Conservation (phyloP, 768 basidiomycete genomes). For the Amanita muscaria region DNA sequence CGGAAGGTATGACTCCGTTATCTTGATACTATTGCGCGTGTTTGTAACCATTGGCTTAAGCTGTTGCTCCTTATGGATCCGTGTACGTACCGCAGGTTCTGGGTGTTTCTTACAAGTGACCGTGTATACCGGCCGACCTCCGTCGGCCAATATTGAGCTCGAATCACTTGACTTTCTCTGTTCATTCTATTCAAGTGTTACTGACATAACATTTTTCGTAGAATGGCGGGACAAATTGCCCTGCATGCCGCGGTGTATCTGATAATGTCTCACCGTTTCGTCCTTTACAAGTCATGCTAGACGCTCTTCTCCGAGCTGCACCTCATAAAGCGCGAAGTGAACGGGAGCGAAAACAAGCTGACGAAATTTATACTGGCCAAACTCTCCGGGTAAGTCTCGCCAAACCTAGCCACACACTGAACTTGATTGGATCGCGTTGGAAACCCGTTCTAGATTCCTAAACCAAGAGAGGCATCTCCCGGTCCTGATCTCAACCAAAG, state of each 20-base stretch:
- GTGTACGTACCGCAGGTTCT: slow-evolving; percentile 42
- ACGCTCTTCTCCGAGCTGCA: slow-evolving; percentile 59
- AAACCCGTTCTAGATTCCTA: slow-evolving; percentile 48
- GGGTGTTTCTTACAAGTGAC: slow-evolving; percentile 7
- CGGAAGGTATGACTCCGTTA: slow-evolving; percentile 50
- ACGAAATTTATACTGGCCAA: slow-evolving; percentile 64
- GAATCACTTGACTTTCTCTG: not conserved
- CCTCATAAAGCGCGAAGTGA: slow-evolving; percentile 61
- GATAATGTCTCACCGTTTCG: slow-evolving; percentile 66
- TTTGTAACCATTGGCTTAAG: slow-evolving; percentile 25
- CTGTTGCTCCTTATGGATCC: slow-evolving; percentile 78
- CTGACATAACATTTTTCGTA: slow-evolving; percentile 20
- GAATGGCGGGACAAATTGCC: slow-evolving; percentile 84
- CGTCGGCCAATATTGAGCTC: not conserved
- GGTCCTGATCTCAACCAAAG: slow-evolving; percentile 63
- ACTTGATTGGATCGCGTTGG: no score
- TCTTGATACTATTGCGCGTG: not conserved
- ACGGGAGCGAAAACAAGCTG: slow-evolving; percentile 72
- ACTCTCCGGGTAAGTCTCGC: slow-evolving; percentile 48
- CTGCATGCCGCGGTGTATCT: slow-evolving; percentile 67
- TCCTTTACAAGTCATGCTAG: slow-evolving; percentile 62
- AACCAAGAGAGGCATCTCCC: slow-evolving; percentile 68
- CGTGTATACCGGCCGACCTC: not conserved
- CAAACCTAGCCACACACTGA: slow-evolving; percentile 6
- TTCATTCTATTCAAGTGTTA: not conserved